These are phyloP conservation scores for Vairimorpha ceranae DNA, from an alignment of 371 early-diverging fungal genomes.

Conservation along the genomic window DNA sequence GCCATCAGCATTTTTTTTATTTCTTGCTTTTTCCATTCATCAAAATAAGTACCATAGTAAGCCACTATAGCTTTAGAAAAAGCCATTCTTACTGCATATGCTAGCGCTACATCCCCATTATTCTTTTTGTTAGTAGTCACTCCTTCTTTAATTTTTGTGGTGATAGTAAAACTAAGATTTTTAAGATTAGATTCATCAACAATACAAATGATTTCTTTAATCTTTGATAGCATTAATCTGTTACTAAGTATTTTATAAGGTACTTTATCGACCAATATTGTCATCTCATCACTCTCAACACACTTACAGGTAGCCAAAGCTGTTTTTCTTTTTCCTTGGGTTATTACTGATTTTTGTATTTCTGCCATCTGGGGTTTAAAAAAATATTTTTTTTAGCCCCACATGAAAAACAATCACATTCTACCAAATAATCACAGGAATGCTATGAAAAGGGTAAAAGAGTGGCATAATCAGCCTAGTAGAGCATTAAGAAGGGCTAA, in stretches of 20 bases:
- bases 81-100: conserved; percentile 96
- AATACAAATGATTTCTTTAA: conserved; percentile 90
- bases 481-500: conserved; percentile 79
- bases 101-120: conserved; percentile 85
- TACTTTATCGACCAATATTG: conserved; percentile 89
- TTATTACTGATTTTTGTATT: conserved; percentile 42
- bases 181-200: conserved; percentile 88
- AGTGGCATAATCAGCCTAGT: conserved; percentile 97
- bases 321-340: conserved; percentile 74
- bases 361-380: conserved; percentile 23
- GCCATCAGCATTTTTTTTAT: conserved; percentile 83
- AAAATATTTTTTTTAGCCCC: conserved; percentile 52
- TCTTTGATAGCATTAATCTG: conserved; percentile 87
- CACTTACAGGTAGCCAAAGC: conserved; percentile 96
- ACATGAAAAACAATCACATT: conserved; percentile 80
- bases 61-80: conserved; percentile 96
- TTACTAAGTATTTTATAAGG: conserved; percentile 89
- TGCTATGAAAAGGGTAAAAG: conserved; percentile 91
- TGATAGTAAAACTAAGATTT: conserved; percentile 87
- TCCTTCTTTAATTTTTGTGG: conserved; percentile 70
- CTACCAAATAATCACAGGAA: conserved; percentile 95
- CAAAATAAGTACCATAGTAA: conserved; percentile 95
- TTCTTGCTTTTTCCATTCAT: conserved; percentile 97
- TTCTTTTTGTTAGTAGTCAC: neutral
- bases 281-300: conserved; percentile 81